Base-by-base conservation (phyloP, 345 rosid species). In the Trapa bicornis region DNA sequence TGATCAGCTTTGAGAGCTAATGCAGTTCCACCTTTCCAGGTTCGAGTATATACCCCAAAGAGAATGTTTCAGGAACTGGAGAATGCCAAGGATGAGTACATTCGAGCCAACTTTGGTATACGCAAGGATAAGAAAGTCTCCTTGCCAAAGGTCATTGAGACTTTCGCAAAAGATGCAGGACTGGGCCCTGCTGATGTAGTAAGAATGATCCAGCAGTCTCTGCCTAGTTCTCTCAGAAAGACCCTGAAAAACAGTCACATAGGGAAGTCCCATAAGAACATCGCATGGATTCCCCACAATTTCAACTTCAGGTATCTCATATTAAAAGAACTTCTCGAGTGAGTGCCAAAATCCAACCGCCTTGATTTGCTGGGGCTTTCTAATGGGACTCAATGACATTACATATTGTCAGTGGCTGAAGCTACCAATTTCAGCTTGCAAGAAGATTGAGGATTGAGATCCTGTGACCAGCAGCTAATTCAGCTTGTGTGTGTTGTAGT, bases 251-350 rank as follows among this genome's bases (percentile, higher is more conserved):
- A 80, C 78, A 82, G 83, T 64, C 87, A 75, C 42, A 67, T 63
- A 65, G 83, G 84, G 66, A 94, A 87, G 80, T 64, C 88, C 22
- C 83, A 80, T 38, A 91, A 89, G 82, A 70, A 36, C 76, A 87
- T 94, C n/a, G 87, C 83, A 64, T 94, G 99, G 99, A 81, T 85
- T 68, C 95, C 97, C 33, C 90, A 89, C 80, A 89, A 83, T 77
- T 91, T 91, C 72, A 77, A 81, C 71, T 91, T 91, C 61, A 83
- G 99, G 63, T 94, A 91, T 83, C 81, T 94, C 71, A 84, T 94
- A 67, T 75, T 88, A n/a, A 91, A 83, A 79, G 96, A 89, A 73
- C 77, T 90, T 73, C 38, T 37, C 65, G 11, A 47, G 9, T 50
- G 22, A 50, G 3, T 57, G 62, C 62, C 5, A 7, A 57, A 14